Conservation (phyloP, 345 rosid species). For the Acer yangbiense region DNA sequence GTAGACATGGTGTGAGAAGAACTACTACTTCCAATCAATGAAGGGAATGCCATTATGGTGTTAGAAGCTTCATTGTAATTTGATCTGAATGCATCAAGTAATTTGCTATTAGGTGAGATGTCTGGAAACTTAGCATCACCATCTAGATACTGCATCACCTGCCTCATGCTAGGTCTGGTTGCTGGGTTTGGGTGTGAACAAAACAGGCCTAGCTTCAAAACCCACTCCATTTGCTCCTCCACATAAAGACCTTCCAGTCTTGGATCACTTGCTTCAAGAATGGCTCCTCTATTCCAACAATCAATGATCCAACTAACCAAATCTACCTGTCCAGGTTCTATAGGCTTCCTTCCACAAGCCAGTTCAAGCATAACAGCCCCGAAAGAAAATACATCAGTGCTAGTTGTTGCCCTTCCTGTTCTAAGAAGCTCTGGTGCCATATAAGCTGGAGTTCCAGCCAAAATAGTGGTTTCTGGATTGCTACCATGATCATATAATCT, state of each 20-base stretch:
- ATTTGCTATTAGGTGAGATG: background rate
- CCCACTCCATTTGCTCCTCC: conserved; percentile 34
- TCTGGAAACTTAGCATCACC: conserved; percentile 25
- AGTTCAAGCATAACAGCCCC: conserved; percentile 53
- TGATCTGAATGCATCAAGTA: background rate
- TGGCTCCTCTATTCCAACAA: conserved; percentile 18
- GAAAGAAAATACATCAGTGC: conserved; percentile 43
- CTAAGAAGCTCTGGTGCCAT: conserved; percentile 44
- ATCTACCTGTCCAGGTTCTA: conserved; percentile 26
- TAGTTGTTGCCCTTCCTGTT: conserved; percentile 43
- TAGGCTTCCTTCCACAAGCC: conserved; percentile 49
- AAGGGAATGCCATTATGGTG: background rate
- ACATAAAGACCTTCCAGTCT: conserved; percentile 17
- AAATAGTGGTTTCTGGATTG: conserved; percentile 25
- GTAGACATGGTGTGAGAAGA: conserved; percentile 26
- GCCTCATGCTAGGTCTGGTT: conserved; percentile 24
- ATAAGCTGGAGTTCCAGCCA: conserved; percentile 48
- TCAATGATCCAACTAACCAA: conserved; percentile 39
- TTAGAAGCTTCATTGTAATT: conserved; percentile 1
- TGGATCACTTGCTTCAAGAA: conserved; percentile 20
- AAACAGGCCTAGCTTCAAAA: conserved; percentile 37
- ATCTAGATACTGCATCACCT: conserved; percentile 38
- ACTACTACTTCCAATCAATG: conserved; percentile 4
- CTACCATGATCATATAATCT: conserved; percentile 40
- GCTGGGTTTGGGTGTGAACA: conserved; percentile 28